Evolutionary conservation across 2,329 filamentous ascomycete species (phyloP), one percentile per base, ranked within the genome.

Genomic region (Colletotrichum chrysophilum): DNA sequence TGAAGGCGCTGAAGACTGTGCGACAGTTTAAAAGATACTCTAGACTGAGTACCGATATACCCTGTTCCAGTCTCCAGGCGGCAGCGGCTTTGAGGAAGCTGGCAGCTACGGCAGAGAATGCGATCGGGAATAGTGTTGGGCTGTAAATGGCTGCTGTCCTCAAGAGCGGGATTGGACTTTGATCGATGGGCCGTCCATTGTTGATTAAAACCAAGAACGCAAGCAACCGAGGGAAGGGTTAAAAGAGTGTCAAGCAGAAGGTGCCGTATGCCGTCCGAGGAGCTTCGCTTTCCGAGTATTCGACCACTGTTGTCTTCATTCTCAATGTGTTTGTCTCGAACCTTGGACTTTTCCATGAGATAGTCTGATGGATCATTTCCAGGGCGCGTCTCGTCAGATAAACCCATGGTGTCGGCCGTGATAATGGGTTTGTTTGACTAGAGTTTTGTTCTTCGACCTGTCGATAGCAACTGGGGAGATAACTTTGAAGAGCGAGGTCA

Each of bases 61-160:
- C 71, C 16, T 43, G 28, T 26, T 74, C 71, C 0, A 74, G 56
- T 66, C 68, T 74, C 71, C 71, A 69, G 14, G 56, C 71, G 5
- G 65, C 71, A 0, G 24, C 48, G 14, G 71, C 48, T 30, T 69
- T 74, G 28, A 74, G 65, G 14, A 69, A 34, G n/a, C 68, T 69
- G 10, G 71, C 71, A 14, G 58, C 43, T 7, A 74, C 65, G 7
- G 71, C 71, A n/a, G 71, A 36, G 24, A 74, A 74, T 2, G 71
- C 65, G 12, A 74, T 74, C 9, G 65, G 71, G 10, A 74, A 69
- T 6, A 74, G 18, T 5, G 71, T 74, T 4, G 71, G 71, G 10
- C 70, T 66, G 38, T 74, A 68, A 34, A n/a, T 52, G 16, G 71
- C 56, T 9, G 65, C 65, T 9, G 21, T 64, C 28, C 26, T 16